These are phyloP conservation scores for Rhizomucor pusillus DNA, from an alignment of 371 early-diverging fungal genomes.

Conservation along the genomic window DNA sequence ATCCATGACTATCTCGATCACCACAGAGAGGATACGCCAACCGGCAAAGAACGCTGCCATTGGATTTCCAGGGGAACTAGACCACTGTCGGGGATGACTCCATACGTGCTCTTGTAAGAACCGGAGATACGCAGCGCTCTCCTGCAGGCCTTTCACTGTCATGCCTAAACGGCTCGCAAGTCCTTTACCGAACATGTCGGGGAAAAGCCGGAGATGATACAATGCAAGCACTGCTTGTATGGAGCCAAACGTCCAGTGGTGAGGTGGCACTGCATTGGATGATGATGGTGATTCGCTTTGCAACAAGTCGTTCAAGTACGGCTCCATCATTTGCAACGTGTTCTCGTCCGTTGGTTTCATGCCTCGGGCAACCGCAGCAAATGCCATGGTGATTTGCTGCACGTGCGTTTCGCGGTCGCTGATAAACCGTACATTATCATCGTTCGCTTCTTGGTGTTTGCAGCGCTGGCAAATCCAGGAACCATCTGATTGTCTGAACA, in stretches of 20 bases:
- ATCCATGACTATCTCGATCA: slow-evolving; percentile 21
- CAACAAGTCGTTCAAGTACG: slow-evolving; percentile 30
- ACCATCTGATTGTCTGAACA: not conserved
- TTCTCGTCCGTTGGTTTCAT: slow-evolving; percentile 17
- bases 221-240: slow-evolving; percentile 33
- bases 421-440: slow-evolving; percentile 11
- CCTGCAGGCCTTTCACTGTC: slow-evolving; percentile 30
- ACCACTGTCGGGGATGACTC: slow-evolving; percentile 5
- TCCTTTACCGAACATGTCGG: slow-evolving; percentile 40
- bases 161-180: slow-evolving; percentile 36
- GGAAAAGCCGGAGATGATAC: slow-evolving; percentile 40
- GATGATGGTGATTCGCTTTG: not conserved
- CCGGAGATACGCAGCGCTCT: slow-evolving; percentile 28
- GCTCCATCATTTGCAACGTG: slow-evolving; percentile 41
- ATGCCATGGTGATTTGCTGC: slow-evolving; percentile 25
- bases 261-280: slow-evolving; percentile 17
- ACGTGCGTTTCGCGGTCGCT: slow-evolving; percentile 20
- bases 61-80: slow-evolving; percentile 22
- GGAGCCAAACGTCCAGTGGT: slow-evolving; percentile 40
- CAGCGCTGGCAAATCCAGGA: too few species aligned
- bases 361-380: slow-evolving; percentile 27
- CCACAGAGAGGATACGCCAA: slow-evolving; percentile 25
- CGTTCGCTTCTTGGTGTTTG: too few species aligned
- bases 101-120: slow-evolving; percentile 14
- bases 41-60: slow-evolving; percentile 47